phyloP scores from a whole-genome alignment of 139 green algal genomes.

The Chlamydomonas schloesseri region DNA sequence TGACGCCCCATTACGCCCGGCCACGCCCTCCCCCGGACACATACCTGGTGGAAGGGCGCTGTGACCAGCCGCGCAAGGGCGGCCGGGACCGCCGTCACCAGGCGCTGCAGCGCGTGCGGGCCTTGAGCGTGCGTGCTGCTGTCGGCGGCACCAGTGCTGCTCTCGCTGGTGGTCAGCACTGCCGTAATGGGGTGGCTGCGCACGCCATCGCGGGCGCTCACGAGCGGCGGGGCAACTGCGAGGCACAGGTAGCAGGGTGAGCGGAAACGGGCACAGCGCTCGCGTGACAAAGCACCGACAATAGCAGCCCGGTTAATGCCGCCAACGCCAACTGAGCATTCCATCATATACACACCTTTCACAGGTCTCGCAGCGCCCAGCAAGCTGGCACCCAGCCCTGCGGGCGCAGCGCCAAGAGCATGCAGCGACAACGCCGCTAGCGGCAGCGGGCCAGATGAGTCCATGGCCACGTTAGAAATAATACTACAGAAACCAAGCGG shows the following conservation, averaged over 20 bases:
- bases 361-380: background rate
- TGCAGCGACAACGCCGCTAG: conserved; percentile 30
- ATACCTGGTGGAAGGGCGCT: background rate
- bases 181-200: conserved; percentile 26
- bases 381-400: background rate
- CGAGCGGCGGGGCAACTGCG: background rate
- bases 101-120: background rate
- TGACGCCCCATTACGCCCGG: too few species aligned
- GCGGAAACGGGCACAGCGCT: too few species aligned
- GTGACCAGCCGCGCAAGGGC: background rate
- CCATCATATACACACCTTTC: conserved; percentile 26
- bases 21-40: background rate
- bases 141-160: too few species aligned
- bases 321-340: too few species aligned
- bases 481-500: too few species aligned
- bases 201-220: background rate
- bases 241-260: background rate
- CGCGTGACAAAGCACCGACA: too few species aligned
- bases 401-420: background rate
- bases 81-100: background rate
- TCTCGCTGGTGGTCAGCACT: too few species aligned
- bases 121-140: too few species aligned
- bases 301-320: too few species aligned
- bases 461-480: background rate
- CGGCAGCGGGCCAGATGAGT: background rate